These are phyloP conservation scores for Lichtheimia ramosa DNA, from an alignment of 371 early-diverging fungal genomes.

Conservation along the genomic window DNA sequence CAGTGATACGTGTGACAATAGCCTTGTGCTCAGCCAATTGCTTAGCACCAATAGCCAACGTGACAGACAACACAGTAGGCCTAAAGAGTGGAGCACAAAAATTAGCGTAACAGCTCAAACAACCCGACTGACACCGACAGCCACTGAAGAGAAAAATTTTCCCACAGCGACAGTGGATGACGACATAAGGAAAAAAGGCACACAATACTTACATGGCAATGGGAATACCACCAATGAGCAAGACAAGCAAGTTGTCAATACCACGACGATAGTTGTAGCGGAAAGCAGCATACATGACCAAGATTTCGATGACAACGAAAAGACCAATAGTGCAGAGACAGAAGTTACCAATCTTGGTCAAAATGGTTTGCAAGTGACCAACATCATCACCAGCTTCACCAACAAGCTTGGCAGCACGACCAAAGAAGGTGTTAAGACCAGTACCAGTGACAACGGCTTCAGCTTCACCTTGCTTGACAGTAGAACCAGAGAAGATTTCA, in stretches of 20 bases:
- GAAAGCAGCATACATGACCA: slow-evolving; percentile 77
- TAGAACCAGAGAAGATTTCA: slow-evolving; percentile 70
- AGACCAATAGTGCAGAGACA: slow-evolving; percentile 67
- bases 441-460: slow-evolving; percentile 81
- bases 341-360: slow-evolving; percentile 88
- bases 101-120: background rate
- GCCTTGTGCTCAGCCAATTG: slow-evolving; percentile 89
- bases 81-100: slow-evolving; percentile 3
- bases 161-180: background rate
- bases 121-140: too few relatives aligned
- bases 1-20: slow-evolving; percentile 80
- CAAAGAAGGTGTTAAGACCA: slow-evolving; percentile 83
- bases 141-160: too few relatives aligned
- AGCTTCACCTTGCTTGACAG: slow-evolving; percentile 90
- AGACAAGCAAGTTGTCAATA: slow-evolving; percentile 67
- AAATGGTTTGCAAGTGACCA: slow-evolving; percentile 80
- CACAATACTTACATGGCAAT: slow-evolving; percentile 56
- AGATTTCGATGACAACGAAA: slow-evolving; percentile 73
- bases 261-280: slow-evolving; percentile 64
- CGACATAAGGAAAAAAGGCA: background rate
- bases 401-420: slow-evolving; percentile 81
- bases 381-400: slow-evolving; percentile 73
- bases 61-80: slow-evolving; percentile 82
- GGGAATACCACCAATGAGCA: slow-evolving; percentile 75
- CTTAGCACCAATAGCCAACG: slow-evolving; percentile 88